Conservation (phyloP, 2,329 filamentous ascomycete species). For the Botryotinia convoluta region DNA sequence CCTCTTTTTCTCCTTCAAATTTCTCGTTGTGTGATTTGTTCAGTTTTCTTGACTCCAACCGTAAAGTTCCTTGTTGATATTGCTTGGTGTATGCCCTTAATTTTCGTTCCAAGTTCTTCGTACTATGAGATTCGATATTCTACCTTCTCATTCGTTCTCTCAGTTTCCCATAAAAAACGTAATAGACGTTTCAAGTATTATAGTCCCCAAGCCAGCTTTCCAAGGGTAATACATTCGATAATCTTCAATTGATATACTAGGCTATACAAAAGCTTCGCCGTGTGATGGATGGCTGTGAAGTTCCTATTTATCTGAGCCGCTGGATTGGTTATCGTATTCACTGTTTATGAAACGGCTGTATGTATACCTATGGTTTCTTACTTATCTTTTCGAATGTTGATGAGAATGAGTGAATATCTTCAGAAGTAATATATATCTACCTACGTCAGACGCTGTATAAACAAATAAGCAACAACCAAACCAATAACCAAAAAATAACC, state of each 20-base stretch:
- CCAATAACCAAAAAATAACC: no score
- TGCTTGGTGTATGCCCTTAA: background rate
- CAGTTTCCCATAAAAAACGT: background rate
- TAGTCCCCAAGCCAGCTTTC: background rate
- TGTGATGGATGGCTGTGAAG: background rate
- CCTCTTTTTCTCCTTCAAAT: background rate
- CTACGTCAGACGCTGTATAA: no score
- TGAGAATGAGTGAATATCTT: background rate
- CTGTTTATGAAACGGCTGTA: background rate
- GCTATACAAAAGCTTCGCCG: background rate
- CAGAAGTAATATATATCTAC: background rate
- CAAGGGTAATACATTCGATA: background rate
- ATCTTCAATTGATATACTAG: background rate
- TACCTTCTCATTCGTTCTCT: background rate
- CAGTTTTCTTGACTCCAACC: background rate
- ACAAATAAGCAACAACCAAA: no score
- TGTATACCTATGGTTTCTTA: no score
- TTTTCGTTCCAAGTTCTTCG: background rate
- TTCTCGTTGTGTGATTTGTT: background rate
- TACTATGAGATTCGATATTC: background rate
- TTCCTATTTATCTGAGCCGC: background rate
- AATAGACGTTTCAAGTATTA: background rate
- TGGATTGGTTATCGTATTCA: background rate
- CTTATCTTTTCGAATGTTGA: no score
- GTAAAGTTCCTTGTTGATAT: background rate